phyloP scores from a whole-genome alignment of 23 red algal genomes.

The Gracilaria caudata region DNA sequence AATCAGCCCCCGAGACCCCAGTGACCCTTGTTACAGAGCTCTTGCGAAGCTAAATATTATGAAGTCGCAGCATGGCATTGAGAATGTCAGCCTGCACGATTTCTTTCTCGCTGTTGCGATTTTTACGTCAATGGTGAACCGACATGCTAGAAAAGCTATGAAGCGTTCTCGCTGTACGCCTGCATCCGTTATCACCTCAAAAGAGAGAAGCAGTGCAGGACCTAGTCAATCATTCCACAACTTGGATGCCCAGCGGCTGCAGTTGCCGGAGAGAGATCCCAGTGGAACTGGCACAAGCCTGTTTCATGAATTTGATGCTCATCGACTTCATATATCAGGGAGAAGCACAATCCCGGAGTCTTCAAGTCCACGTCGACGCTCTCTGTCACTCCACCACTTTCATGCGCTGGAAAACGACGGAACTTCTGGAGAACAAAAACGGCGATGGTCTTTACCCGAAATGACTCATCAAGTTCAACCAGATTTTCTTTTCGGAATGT shows the following conservation, averaged over 20 bases:
- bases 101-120: conserved; percentile 35
- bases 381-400: not conserved
- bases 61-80: conserved; percentile 65
- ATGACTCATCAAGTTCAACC: not conserved
- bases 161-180: not conserved
- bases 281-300: not conserved
- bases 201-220: not conserved
- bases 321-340: not conserved
- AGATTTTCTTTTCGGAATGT: not conserved
- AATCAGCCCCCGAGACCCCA: conserved; percentile 26
- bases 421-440: not conserved
- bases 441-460: conserved; percentile 27
- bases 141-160: conserved; percentile 42
- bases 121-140: conserved; percentile 49
- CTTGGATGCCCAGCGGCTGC: not conserved
- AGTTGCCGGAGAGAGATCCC: not conserved
- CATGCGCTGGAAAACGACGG: not conserved
- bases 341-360: not conserved
- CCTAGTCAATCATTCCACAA: not conserved
- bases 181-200: too few relatives aligned
- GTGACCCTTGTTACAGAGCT: conserved; percentile 64
- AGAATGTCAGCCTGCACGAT: conserved; percentile 37
- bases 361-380: conserved; percentile 8
- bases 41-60: conserved; percentile 54
- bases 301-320: not conserved